Evolutionary conservation across 140 eudicot species (phyloP).

Genomic region (Bidens hawaiensis): DNA sequence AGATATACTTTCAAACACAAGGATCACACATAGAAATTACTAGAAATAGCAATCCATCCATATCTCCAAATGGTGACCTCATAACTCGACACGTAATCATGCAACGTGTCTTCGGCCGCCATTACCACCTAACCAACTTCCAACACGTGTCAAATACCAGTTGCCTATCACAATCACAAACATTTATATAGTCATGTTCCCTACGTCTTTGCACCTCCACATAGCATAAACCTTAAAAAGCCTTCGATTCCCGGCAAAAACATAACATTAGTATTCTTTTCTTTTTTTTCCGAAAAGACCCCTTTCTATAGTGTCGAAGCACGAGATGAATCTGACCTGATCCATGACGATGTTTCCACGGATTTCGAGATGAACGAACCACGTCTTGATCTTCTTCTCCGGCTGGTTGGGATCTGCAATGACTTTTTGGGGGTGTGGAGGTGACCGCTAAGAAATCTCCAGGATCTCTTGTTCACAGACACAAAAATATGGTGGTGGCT

Average conservation of each 20-base stretch:
- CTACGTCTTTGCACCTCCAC: background rate
- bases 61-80: slow-evolving; percentile 10
- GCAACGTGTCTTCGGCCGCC: slow-evolving; percentile 21
- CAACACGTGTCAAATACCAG: slow-evolving; percentile 21
- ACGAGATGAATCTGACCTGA: too few species aligned
- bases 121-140: background rate
- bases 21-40: background rate
- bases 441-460: too few species aligned
- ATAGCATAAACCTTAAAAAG: background rate
- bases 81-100: slow-evolving; percentile 28
- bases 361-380: too few species aligned
- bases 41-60: background rate
- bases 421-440: too few species aligned
- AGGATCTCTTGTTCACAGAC: too few species aligned
- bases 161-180: slow-evolving; percentile 12
- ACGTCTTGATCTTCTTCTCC: too few species aligned
- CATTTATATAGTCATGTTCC: slow-evolving; percentile 10
- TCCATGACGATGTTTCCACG: too few species aligned
- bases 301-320: too few species aligned
- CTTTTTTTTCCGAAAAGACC: too few species aligned
- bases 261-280: too few species aligned
- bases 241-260: slow-evolving; percentile 22
- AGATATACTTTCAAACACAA: background rate
- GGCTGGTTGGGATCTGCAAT: too few species aligned
- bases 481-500: too few species aligned